phyloP scores from a whole-genome alignment of 495 filamentous ascomycete species.

The Xylaria cubensis region DNA sequence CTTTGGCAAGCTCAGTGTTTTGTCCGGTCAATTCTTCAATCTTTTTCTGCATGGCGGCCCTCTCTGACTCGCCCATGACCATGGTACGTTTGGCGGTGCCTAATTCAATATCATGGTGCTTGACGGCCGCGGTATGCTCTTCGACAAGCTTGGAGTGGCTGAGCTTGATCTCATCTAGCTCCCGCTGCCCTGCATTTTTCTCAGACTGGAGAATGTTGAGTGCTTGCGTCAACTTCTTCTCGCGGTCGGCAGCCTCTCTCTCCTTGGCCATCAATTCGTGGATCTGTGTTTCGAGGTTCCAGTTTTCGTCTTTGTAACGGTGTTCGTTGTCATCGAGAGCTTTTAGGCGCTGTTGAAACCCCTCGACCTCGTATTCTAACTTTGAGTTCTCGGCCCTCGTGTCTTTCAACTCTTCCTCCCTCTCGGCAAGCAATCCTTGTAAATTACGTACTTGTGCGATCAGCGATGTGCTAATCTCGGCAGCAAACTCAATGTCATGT shows the following conservation, averaged over 20 bases:
- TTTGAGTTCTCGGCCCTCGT: conserved; percentile 74
- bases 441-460: conserved; percentile 88
- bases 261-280: conserved; percentile 76
- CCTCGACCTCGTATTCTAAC: conserved; percentile 82
- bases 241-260: conserved; percentile 76
- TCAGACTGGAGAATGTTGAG: conserved; percentile 73
- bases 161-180: conserved; percentile 87
- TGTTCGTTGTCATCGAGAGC: conserved; percentile 90
- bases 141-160: conserved; percentile 77
- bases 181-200: conserved; percentile 76
- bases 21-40: conserved; percentile 84
- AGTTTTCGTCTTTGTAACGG: conserved; percentile 96
- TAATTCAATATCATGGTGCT: conserved; percentile 87
- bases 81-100: conserved; percentile 77
- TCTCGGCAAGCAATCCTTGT: conserved; percentile 80
- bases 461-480: conserved; percentile 91
- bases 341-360: conserved; percentile 77
- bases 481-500: conserved; percentile 94
- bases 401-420: conserved; percentile 82
- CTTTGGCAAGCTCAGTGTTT: conserved; percentile 87
- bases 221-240: conserved; percentile 76
- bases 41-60: conserved; percentile 74
- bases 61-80: conserved; percentile 76
- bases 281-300: conserved; percentile 88
- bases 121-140: conserved; percentile 74